A percentile compares a stretch with the other conserved stretches of the same genome.
phyloP scores from a whole-genome alignment of 139 green algal genomes.

The Chlorella vulgaris region DNA sequence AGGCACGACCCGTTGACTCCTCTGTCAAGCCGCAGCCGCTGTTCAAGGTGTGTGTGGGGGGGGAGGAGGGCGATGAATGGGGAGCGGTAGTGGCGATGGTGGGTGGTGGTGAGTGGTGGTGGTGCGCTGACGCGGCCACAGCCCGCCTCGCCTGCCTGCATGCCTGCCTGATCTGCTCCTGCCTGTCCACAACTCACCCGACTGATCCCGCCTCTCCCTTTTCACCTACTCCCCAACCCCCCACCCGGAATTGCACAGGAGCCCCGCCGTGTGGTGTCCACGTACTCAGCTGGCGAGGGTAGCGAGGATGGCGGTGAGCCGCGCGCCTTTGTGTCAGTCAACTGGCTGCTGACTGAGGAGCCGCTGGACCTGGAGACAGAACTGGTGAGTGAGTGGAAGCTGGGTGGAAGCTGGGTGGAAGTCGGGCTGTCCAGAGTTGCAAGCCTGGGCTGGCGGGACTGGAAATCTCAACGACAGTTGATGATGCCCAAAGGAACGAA shows the following conservation, averaged over 20 bases:
- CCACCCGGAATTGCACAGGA: background rate
- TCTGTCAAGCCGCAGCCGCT: constrained; percentile 78
- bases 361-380: constrained; percentile 91
- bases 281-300: constrained; percentile 69
- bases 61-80: background rate
- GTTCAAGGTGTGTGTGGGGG: constrained; percentile 42
- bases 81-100: background rate
- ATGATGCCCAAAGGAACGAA: too few relatives aligned
- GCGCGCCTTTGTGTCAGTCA: constrained; percentile 86
- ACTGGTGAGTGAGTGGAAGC: constrained; percentile 49
- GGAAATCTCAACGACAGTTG: too few relatives aligned
- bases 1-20: constrained; percentile 74
- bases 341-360: constrained; percentile 92
- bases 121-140: too few relatives aligned
- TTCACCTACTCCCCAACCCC: background rate
- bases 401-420: background rate
- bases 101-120: background rate
- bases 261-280: constrained; percentile 31
- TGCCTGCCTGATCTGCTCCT: background rate
- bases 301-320: constrained; percentile 66
- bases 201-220: background rate
- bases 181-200: background rate
- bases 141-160: background rate
- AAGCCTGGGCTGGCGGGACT: too few relatives aligned
- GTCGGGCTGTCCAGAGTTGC: too few relatives aligned